Evolutionary conservation across 106 monocot genomes (phyloP).

Genomic region (Xerophyta viscosa): DNA sequence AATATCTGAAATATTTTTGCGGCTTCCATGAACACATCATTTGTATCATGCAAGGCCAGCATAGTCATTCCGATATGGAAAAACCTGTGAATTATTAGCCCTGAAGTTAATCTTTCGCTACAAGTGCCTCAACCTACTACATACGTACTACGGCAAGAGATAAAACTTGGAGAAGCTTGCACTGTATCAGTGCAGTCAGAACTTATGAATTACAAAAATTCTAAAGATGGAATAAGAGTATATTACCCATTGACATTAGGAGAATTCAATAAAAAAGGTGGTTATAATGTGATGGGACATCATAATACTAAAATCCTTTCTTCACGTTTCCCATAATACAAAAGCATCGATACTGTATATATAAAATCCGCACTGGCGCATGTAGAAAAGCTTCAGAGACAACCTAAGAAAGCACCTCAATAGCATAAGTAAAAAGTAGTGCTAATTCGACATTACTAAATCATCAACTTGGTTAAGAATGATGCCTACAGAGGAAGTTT

Average conservation of each 20-base stretch:
- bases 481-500: too few species aligned
- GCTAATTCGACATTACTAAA: too few species aligned
- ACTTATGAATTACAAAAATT: neutral
- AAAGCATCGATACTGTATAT: conserved; percentile 81
- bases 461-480: too few species aligned
- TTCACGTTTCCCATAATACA: conserved; percentile 84
- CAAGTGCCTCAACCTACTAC: too few species aligned
- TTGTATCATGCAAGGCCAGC: conserved; percentile 91
- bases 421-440: neutral
- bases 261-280: conserved; percentile 59
- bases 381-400: conserved; percentile 85
- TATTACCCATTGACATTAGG: conserved; percentile 61
- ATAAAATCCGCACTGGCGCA: conserved; percentile 95
- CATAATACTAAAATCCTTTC: conserved; percentile 93
- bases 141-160: too few species aligned
- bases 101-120: too few species aligned
- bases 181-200: too few species aligned
- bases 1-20: conserved; percentile 91
- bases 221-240: neutral
- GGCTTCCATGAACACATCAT: conserved; percentile 82
- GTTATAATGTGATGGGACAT: conserved; percentile 97
- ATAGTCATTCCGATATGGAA: conserved; percentile 78
- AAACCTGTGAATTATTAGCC: conserved; percentile 37
- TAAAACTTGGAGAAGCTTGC: too few species aligned
- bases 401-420: conserved; percentile 19